Percentiles rank a stretch among this genome's conserved stretches.
Evolutionary conservation across 2,329 filamentous ascomycete species (phyloP).

Genomic region (Xylaria sp.): DNA sequence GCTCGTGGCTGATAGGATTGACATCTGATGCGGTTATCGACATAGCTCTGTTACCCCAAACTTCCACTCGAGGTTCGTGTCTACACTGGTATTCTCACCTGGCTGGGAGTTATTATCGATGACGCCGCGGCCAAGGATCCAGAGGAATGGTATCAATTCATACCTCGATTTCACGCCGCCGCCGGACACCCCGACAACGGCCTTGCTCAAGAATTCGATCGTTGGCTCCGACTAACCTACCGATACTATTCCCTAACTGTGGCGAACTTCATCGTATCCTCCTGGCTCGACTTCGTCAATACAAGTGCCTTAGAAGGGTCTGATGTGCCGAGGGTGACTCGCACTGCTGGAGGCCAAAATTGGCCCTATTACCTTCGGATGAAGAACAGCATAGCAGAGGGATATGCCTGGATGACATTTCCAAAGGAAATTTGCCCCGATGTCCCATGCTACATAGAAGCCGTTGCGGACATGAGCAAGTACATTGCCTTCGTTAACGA

Average conservation of each 20-base stretch:
- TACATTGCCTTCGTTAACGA: slow-evolving; percentile 45
- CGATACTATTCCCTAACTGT: slow-evolving; percentile 40
- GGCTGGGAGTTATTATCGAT: slow-evolving; percentile 46
- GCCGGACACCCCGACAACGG: slow-evolving; percentile 35
- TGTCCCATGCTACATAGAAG: slow-evolving; percentile 41
- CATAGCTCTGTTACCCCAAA: slow-evolving; percentile 19
- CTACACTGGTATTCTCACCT: slow-evolving; percentile 49
- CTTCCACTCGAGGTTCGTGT: slow-evolving; percentile 44
- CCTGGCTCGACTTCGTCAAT: slow-evolving; percentile 46
- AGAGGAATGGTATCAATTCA: slow-evolving; percentile 41
- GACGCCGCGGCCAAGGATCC: slow-evolving; percentile 38
- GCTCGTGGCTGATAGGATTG: background rate
- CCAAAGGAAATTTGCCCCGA: slow-evolving; percentile 42
- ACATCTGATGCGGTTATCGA: background rate
- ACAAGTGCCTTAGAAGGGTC: slow-evolving; percentile 41
- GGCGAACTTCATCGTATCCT: slow-evolving; percentile 42
- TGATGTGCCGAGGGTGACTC: slow-evolving; percentile 34
- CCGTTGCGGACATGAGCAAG: slow-evolving; percentile 41
- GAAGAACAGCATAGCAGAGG: slow-evolving; percentile 43
- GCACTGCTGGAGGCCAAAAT: slow-evolving; percentile 34
- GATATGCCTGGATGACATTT: slow-evolving; percentile 44
- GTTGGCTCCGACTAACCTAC: slow-evolving; percentile 36
- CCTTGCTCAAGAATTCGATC: slow-evolving; percentile 39
- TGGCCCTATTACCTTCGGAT: slow-evolving; percentile 45
- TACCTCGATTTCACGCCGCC: slow-evolving; percentile 38